Evolutionary conservation across 2,329 filamentous ascomycete genomes (phyloP), one percentile per base, ranked within the genome.

Genomic region (Colletotrichum navitas): DNA sequence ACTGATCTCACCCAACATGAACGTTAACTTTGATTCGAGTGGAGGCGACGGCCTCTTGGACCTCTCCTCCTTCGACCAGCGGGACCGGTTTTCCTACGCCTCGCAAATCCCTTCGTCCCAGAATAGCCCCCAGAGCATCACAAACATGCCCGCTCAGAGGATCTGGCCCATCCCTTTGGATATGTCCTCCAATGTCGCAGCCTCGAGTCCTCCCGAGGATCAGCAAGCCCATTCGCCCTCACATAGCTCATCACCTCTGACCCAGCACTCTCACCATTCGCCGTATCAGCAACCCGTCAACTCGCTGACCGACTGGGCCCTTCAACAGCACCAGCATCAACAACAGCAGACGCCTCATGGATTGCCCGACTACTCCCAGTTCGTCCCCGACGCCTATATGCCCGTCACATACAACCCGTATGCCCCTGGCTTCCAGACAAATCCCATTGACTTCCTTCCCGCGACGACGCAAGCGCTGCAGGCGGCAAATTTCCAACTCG

Each of bases 381-480:
- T 86, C 76, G 85, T 90, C 64, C 89, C 88, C 76, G 89, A 91
- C 73, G 83, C 86, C 41, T 73, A 72, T 65, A 73, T 74, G 73
- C 73, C 73, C n/a, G 72, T 74, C 34, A 74, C 71, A 7, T 74
- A 74, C 79, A 86, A 85, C 76, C 80, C 86, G 11, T 89, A 88
- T 75, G 79, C 83, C 58, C 75, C 85, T 52, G 83, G 80, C 75
- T 89, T 87, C 77, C 89, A 87, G 77, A 84, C 87, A 71, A 86
- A 84, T 67, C 81, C 88, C 43, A 85, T 91, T 69, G 89, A 89
- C 74, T 92, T 91, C 81, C 85, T 88, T 73, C 90, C 86, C 66
- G 85, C 85, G 78, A 85, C 90, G 10, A 89, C 89, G 10, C 91
- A 93, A 77, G 87, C 88, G 43, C 85, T 89, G 49, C 84, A 93